Conservation (phyloP, 371 early-diverging fungal genomes). For the Mortierella sp. region DNA sequence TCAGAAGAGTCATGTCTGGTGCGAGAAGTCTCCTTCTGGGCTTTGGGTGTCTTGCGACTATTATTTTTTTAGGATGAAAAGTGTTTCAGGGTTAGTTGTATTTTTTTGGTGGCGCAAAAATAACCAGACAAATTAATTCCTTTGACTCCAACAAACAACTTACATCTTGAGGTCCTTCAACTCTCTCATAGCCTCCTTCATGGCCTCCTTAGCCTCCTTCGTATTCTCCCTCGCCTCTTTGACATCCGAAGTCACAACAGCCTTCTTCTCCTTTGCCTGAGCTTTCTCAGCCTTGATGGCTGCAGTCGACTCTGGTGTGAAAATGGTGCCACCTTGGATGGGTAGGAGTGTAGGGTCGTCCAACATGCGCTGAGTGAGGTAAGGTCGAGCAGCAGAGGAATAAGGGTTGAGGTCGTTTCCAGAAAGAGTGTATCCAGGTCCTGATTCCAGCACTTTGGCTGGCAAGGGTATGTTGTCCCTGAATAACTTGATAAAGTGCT, state of each 20-base stretch:
- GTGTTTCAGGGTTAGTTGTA: background rate
- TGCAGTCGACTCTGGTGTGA: constrained; percentile 31
- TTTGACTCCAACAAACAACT: background rate
- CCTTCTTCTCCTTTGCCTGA: constrained; percentile 32
- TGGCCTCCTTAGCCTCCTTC: constrained; percentile 21
- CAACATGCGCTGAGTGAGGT: constrained; percentile 63
- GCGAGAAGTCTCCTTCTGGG: constrained; percentile 26
- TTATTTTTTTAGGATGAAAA: background rate
- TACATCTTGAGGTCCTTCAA: constrained; percentile 49
- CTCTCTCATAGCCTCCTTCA: constrained; percentile 47
- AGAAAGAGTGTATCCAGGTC: constrained; percentile 90
- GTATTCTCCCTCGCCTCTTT: constrained; percentile 21
- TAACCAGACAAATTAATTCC: background rate
- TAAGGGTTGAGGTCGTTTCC: constrained; percentile 90
- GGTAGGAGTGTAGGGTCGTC: constrained; percentile 48
- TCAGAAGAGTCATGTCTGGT: constrained; percentile 24
- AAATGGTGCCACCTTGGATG: constrained; percentile 40
- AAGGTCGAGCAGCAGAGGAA: constrained; percentile 87
- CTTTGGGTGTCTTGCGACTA: constrained; percentile 36
- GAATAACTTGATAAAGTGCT: constrained; percentile 90
- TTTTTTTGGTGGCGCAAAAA: background rate
- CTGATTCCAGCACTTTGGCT: constrained; percentile 81
- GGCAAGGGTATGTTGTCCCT: constrained; percentile 86
- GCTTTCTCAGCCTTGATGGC: constrained; percentile 40
- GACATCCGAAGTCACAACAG: background rate